Evolutionary conservation across 179 eudicot genomes (phyloP).

Genomic region (Amaranthus tricolor): DNA sequence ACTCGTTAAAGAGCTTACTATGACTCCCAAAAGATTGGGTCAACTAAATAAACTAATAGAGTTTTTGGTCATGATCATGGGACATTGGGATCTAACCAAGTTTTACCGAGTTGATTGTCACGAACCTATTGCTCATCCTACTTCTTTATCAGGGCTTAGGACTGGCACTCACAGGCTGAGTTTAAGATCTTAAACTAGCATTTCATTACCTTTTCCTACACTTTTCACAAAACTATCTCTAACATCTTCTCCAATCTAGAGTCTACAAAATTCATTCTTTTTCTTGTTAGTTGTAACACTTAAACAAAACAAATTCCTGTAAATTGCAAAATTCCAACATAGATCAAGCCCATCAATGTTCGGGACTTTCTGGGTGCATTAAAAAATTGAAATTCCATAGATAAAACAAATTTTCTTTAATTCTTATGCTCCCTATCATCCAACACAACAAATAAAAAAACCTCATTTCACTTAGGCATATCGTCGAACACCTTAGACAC

Average conservation of each 20-base stretch:
- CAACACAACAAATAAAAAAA: not conserved
- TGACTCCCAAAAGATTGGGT: too few relatives aligned
- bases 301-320: too few relatives aligned
- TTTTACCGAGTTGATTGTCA: too few relatives aligned
- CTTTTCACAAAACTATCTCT: not conserved
- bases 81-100: too few relatives aligned
- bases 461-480: not conserved
- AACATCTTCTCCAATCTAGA: not conserved
- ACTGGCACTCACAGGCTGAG: not conserved
- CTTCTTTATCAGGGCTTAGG: too few relatives aligned
- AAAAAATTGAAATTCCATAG: too few relatives aligned
- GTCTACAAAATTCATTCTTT: too few relatives aligned
- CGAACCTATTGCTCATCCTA: too few relatives aligned
- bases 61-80: too few relatives aligned
- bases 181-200: not conserved
- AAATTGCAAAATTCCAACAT: not conserved
- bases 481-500: conserved; percentile 14
- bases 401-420: not conserved
- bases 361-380: not conserved
- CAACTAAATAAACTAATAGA: too few relatives aligned
- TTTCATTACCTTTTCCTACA: not conserved
- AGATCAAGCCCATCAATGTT: not conserved
- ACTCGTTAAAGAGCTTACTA: not conserved
- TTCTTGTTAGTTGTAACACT: too few relatives aligned
- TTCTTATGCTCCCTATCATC: not conserved